Evolutionary conservation across 2,329 filamentous ascomycete species (phyloP), one percentile per base, ranked within the genome.

Genomic region (Diaporthe citri): DNA sequence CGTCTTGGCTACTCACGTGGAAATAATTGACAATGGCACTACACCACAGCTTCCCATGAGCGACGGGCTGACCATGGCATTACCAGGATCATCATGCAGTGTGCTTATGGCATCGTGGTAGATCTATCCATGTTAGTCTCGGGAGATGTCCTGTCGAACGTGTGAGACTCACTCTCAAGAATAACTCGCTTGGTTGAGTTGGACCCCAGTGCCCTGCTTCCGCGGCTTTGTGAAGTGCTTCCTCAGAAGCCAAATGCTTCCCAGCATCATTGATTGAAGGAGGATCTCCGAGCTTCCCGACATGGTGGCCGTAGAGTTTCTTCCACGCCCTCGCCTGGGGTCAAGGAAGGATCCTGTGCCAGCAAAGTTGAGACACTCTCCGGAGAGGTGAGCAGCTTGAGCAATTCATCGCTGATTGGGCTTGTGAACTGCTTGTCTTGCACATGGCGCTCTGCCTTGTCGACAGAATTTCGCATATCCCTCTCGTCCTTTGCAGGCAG

Each of bases 121-220:
- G 17, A 93, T 87, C 86, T 91, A 77, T n/a, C 31, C 13, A 22
- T 51, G 46, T 34, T 22, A 70, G 75, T 4, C 5, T 15, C n/a
- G 15, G 15, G 10, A 70, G 77, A 59, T 74, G 34, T n/a, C 5
- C 39, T 46, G 7, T 57, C 22, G 12, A 12, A 22, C 52, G 7
- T 8, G 60, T 31, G 55, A 25, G 6, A 48, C 83, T 76, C 76
- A 90, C 90, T 79, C 86, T 86, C 8, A 95, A 82, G 80, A 96
- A 96, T 0, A 95, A 83, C 22, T 91, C 87, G 77, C 92, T 93
- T 0, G 93, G 94, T 70, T 86, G 82, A 1, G 88, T 87, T 0
- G 87, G 80, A 0, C 92, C 93, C 90, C 93, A 96, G 71, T 89
- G 90, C 2, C 93, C 93, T 80, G 93, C 95, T 73, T 86, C 80